Conservation (phyloP, 805 yeast species). For the Saturnispora galanensis region DNA sequence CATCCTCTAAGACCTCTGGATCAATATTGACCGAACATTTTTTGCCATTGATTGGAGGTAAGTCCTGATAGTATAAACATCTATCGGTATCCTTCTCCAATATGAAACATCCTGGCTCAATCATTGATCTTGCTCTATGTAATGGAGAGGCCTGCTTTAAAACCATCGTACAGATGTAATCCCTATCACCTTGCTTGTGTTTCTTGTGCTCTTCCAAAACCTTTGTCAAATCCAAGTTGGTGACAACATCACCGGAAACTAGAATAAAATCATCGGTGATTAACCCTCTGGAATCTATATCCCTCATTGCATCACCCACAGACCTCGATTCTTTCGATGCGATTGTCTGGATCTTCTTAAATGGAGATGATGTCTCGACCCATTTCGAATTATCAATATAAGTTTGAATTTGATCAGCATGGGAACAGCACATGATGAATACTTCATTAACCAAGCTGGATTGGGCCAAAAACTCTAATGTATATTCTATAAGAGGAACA, state of each 20-base stretch:
- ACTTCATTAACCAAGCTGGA: slow-evolving; percentile 81
- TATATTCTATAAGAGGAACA: slow-evolving; percentile 89
- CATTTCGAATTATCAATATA: slow-evolving; percentile 72
- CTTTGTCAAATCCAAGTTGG: slow-evolving; percentile 72
- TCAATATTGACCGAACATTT: slow-evolving; percentile 54
- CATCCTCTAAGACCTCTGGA: slow-evolving; percentile 70
- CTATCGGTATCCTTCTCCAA: slow-evolving; percentile 64
- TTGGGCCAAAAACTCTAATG: slow-evolving; percentile 85
- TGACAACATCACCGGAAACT: slow-evolving; percentile 92
- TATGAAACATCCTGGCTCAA: slow-evolving; percentile 78
- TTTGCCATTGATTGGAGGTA: slow-evolving; percentile 44
- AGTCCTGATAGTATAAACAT: slow-evolving; percentile 77
- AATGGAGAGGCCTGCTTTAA: slow-evolving; percentile 73
- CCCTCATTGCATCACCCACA: slow-evolving; percentile 97
- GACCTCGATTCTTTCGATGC: slow-evolving; percentile 80
- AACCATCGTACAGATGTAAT: slow-evolving; percentile 92
- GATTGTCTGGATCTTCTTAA: slow-evolving; percentile 64
- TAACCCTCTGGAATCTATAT: slow-evolving; percentile 81
- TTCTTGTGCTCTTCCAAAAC: slow-evolving; percentile 65
- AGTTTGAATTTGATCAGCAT: slow-evolving; percentile 77
- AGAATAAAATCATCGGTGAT: slow-evolving; percentile 84
- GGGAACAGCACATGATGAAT: slow-evolving; percentile 79
- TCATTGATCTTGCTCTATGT: slow-evolving; percentile 74
- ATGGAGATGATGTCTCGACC: slow-evolving; percentile 65
- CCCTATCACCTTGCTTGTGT: slow-evolving; percentile 67